Conservation (phyloP, 306 rosid species). For the Pyrus pyrifolia region DNA sequence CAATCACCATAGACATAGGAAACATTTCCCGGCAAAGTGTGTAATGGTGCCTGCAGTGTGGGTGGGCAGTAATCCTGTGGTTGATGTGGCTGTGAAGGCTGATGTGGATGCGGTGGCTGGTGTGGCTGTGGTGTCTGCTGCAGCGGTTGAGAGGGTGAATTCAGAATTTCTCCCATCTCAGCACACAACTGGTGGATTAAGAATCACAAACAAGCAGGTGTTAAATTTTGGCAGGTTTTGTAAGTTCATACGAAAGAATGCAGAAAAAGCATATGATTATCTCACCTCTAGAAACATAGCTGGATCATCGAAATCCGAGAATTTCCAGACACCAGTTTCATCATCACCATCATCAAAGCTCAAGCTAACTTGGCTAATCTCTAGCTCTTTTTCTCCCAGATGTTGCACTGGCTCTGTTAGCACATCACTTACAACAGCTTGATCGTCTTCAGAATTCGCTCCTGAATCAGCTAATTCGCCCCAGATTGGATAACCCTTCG, state of each 20-base stretch:
- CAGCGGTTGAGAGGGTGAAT: neutral
- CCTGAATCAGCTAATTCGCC: conserved; percentile 14
- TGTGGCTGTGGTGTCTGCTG: neutral
- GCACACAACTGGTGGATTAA: conserved; percentile 9
- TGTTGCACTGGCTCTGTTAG: conserved; percentile 5
- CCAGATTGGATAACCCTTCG: neutral
- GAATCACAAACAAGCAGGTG: conserved; percentile 5
- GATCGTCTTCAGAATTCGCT: conserved; percentile 3
- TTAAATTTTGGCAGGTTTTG: conserved; percentile 8
- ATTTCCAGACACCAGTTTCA: neutral
- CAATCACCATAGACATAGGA: neutral
- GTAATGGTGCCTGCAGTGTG: neutral
- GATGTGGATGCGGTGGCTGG: neutral
- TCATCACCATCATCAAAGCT: neutral
- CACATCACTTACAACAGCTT: neutral
- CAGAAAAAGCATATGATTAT: neutral
- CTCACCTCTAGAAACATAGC: neutral
- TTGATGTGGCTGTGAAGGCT: neutral
- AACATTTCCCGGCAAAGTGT: neutral
- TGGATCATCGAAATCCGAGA: neutral
- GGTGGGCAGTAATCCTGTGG: neutral
- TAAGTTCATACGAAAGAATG: neutral
- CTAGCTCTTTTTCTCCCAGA: neutral
- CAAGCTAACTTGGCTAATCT: no score
- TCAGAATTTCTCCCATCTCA: neutral